Base-by-base conservation (phyloP, 345 rosid genomes). In the Cochlearia excelsa region DNA sequence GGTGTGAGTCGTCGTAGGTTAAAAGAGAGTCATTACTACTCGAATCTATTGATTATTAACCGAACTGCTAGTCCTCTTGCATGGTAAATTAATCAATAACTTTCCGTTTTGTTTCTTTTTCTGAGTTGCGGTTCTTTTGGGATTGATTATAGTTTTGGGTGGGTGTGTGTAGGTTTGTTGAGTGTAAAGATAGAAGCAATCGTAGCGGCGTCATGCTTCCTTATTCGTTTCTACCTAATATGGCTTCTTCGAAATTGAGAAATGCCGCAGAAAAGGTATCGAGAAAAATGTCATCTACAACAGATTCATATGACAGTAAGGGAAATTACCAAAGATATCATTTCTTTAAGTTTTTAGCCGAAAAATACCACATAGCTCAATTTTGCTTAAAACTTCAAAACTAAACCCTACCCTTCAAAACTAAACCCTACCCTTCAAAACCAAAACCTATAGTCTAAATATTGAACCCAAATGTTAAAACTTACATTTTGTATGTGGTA, bases 1-100 rank as follows among this genome's bases (percentile, higher is more conserved):
- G 87, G 94, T 66, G 75, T 85, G 51, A 80, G 61, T 57, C 78
- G 92, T 48, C 68, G 66, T 39, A 77, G 76, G 63, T 80, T 93
- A 54, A 85, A 74, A 74, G 81, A 84, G 51, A 71, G 23, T 63
- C 64, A 61, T 30, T 72, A 27, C 51, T 93, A 85, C 77, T 81
- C 92, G 52, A 81, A 80, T 72, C 83, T 87, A 34, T 77, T 93
- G 81, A 90, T 93, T 67, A 85, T 93, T 56, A 87, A 93, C 62
- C 81, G 88, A 67, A 85, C 99, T 30, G 96, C 99, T 31, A 93
- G 88, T 65, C 92, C 87, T 61, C 86, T 93, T 68, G 87, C 99
- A 48, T 93, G 99, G 99, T 93, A 77, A 73, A 28, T 57, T 30
- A 2, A 10, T 35, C 29, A n/a, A 33, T 27, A 7, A 1, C 3